Evolutionary conservation across 352 stramenopile genomes (phyloP).

Genomic region (Globisporangium emineosum): DNA sequence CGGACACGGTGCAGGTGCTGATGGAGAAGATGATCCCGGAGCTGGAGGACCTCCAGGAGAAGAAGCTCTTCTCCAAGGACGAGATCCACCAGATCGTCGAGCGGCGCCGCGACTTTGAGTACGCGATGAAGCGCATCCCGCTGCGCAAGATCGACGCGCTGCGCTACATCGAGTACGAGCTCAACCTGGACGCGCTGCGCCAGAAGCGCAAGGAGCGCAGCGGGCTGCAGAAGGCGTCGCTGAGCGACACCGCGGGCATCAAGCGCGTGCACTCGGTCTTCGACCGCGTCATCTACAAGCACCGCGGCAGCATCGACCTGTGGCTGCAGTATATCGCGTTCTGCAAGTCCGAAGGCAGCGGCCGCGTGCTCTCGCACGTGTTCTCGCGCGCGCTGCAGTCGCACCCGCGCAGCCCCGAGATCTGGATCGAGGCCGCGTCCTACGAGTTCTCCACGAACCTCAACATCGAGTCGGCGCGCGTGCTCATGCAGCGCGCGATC

Average conservation of each 20-base stretch:
- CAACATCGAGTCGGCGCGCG: conserved; percentile 83
- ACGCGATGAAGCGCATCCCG: conserved; percentile 85
- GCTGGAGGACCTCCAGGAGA: conserved; percentile 90
- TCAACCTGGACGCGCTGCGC: conserved; percentile 89
- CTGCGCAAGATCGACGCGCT: conserved; percentile 90
- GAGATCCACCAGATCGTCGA: conserved; percentile 92
- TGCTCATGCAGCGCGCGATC: conserved; percentile 92
- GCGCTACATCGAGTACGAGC: conserved; percentile 93
- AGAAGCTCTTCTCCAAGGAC: conserved; percentile 80
- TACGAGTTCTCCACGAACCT: conserved; percentile 88
- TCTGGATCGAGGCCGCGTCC: conserved; percentile 90
- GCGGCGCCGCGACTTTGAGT: conserved; percentile 90
- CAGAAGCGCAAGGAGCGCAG: conserved; percentile 77
- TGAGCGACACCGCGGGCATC: conserved; percentile 70
- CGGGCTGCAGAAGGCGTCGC: conserved; percentile 58
- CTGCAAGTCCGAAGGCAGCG: conserved; percentile 69
- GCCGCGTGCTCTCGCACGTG: conserved; percentile 67
- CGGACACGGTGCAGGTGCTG: conserved; percentile 90
- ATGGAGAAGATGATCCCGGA: conserved; percentile 95
- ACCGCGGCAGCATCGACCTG: conserved; percentile 85
- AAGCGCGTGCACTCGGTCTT: conserved; percentile 85
- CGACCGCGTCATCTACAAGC: conserved; percentile 84
- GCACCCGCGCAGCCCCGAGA: conserved; percentile 77
- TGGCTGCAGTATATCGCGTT: conserved; percentile 92
- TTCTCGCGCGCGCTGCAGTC: conserved; percentile 87